Evolutionary conservation across 2,329 filamentous ascomycete species (phyloP).

Genomic region (Periconia digitata): DNA sequence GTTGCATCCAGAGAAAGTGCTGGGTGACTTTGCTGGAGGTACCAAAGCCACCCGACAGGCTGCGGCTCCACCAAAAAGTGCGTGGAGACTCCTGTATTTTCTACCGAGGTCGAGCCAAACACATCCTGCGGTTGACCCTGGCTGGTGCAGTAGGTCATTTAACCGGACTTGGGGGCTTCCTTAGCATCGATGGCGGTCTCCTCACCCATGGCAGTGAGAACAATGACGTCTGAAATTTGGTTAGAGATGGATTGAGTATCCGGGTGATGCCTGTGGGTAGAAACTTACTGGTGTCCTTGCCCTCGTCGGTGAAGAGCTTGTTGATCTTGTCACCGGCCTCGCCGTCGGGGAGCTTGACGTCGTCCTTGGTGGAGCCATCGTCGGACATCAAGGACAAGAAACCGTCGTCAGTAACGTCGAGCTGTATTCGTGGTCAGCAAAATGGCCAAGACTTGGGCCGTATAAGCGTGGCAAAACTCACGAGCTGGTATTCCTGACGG

Average conservation of each 20-base stretch:
- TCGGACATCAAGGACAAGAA: conserved; percentile 94
- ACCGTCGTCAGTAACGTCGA: conserved; percentile 90
- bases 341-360: conserved; percentile 89
- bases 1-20: conserved; percentile 34
- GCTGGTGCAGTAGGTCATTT: conserved; percentile 29
- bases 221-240: conserved; percentile 71
- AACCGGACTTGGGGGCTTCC: conserved; percentile 68
- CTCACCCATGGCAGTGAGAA: conserved; percentile 96
- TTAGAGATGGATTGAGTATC: conserved; percentile 19
- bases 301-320: conserved; percentile 76
- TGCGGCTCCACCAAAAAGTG: conserved; percentile 23
- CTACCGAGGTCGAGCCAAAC: conserved; percentile 26
- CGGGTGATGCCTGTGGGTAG: neutral
- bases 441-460: neutral
- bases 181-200: conserved; percentile 90
- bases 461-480: conserved; percentile 58
- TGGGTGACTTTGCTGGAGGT: conserved; percentile 29
- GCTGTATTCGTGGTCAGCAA: conserved; percentile 53
- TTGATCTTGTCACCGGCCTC: conserved; percentile 86
- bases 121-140: conserved; percentile 28
- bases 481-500: conserved; percentile 90
- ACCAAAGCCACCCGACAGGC: conserved; percentile 31
- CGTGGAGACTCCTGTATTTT: conserved; percentile 23
- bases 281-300: conserved; percentile 88
- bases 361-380: conserved; percentile 85